A percentile compares a stretch with the other conserved stretches of the same genome.
Evolutionary conservation across 2,329 filamentous ascomycete species (phyloP).

Genomic region (Zelopaecilomyces penicillatus): DNA sequence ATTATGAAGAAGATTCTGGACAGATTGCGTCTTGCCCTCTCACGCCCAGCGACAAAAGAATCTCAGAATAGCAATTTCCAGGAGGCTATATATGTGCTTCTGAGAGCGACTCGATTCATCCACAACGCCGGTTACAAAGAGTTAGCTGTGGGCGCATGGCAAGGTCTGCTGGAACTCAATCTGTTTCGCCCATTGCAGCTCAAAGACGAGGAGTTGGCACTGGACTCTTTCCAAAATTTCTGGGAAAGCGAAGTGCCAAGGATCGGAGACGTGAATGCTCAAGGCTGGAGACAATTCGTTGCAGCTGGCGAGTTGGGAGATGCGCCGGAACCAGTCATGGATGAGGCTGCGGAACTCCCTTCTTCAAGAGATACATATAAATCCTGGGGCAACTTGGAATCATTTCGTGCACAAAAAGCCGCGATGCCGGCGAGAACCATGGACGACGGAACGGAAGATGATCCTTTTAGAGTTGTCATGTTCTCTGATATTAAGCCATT

Average conservation of each 20-base stretch:
- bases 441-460: slow-evolving; percentile 68
- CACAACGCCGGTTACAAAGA: slow-evolving; percentile 72
- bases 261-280: slow-evolving; percentile 63
- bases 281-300: slow-evolving; percentile 59
- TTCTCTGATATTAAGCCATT: slow-evolving; percentile 65
- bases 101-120: slow-evolving; percentile 66
- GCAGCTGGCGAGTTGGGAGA: slow-evolving; percentile 28
- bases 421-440: slow-evolving; percentile 61
- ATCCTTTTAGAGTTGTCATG: slow-evolving; percentile 75
- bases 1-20: slow-evolving; percentile 51
- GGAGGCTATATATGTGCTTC: slow-evolving; percentile 56
- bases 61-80: slow-evolving; percentile 7
- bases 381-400: slow-evolving; percentile 48
- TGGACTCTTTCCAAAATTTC: slow-evolving; percentile 55
- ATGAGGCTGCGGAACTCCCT: background rate
- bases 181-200: slow-evolving; percentile 47
- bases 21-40: slow-evolving; percentile 30
- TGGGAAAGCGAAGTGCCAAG: slow-evolving; percentile 81
- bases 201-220: slow-evolving; percentile 13
- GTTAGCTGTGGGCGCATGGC: slow-evolving; percentile 71
- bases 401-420: slow-evolving; percentile 36
- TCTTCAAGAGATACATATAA: slow-evolving; percentile 38
- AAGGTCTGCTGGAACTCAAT: slow-evolving; percentile 66
- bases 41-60: slow-evolving; percentile 4
- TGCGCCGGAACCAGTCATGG: slow-evolving; percentile 28